These are phyloP conservation scores for Corchorus capsularis DNA, from an alignment of 345 rosid genomes.

Conservation along the genomic window DNA sequence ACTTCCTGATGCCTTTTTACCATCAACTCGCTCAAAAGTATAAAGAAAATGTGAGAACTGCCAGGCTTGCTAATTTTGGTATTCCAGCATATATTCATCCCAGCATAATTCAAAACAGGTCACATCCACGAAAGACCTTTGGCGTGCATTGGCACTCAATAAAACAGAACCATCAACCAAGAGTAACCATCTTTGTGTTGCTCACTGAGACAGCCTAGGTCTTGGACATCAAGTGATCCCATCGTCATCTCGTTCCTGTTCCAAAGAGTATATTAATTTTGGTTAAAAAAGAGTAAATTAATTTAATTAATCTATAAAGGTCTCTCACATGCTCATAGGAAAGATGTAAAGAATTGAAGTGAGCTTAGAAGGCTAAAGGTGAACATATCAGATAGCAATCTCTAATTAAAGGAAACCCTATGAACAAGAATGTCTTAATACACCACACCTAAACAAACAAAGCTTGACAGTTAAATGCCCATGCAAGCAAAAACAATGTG, in stretches of 20 bases:
- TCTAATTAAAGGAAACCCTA: neutral
- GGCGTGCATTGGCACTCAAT: conserved; percentile 11
- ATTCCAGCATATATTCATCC: neutral
- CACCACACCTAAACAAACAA: neutral
- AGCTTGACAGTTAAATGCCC: neutral
- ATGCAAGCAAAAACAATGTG: neutral
- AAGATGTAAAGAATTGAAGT: neutral
- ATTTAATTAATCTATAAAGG: neutral
- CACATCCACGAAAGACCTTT: conserved; percentile 2
- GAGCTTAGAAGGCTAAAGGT: neutral
- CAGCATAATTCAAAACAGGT: neutral
- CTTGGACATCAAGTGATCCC: neutral
- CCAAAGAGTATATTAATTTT: neutral
- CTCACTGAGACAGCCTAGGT: neutral
- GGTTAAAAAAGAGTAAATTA: neutral
- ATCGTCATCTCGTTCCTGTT: neutral
- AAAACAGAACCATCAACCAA: neutral
- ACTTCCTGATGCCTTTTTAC: neutral
- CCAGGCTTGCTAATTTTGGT: conserved; percentile 15
- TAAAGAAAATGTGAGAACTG: conserved; percentile 1
- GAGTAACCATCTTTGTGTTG: neutral
- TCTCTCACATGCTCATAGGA: neutral
- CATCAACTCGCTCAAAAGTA: neutral
- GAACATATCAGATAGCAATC: neutral
- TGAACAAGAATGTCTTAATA: neutral